Evolutionary conservation across 768 basidiomycete species (phyloP).

Genomic region (Serendipita sp.): DNA sequence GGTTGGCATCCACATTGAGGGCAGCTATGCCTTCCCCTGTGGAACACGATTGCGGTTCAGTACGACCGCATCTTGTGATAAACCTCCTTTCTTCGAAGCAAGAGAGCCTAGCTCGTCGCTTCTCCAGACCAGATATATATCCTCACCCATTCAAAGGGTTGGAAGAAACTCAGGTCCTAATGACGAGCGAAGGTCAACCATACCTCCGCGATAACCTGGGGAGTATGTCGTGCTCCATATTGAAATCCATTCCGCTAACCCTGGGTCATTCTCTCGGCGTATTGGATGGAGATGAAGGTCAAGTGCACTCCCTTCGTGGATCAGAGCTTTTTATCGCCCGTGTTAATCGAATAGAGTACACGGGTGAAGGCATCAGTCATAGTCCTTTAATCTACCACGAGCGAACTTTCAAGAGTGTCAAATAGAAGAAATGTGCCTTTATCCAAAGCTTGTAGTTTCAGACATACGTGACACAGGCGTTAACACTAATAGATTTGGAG

Average conservation of each 20-base stretch:
- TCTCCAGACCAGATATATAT: slow-evolving; percentile 57
- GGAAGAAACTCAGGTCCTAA: slow-evolving; percentile 7
- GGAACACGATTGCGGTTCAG: neutral
- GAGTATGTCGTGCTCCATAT: slow-evolving; percentile 53
- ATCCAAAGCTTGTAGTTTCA: too few species aligned
- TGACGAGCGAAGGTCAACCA: slow-evolving; percentile 40
- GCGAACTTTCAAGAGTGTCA: neutral
- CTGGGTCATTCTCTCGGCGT: slow-evolving; percentile 23
- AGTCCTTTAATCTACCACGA: neutral
- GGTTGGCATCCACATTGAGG: slow-evolving; percentile 53
- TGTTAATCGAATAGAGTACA: slow-evolving; percentile 45
- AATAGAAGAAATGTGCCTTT: neutral
- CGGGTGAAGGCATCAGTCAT: neutral
- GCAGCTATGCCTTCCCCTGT: slow-evolving; percentile 16
- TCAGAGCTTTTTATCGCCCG: slow-evolving; percentile 71
- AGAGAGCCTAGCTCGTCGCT: slow-evolving; percentile 41
- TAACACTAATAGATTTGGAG: too few species aligned
- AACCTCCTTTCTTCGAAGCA: slow-evolving; percentile 66
- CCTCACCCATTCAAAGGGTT: slow-evolving; percentile 39
- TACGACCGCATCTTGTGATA: slow-evolving; percentile 46
- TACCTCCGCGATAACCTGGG: slow-evolving; percentile 47
- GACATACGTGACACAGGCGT: too few species aligned
- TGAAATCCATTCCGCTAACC: slow-evolving; percentile 47
- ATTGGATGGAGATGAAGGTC: slow-evolving; percentile 8
- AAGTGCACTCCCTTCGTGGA: slow-evolving; percentile 14